These are phyloP conservation scores for Henningerozyma blattae DNA, from an alignment of 805 yeast genomes.

Conservation along the genomic window DNA sequence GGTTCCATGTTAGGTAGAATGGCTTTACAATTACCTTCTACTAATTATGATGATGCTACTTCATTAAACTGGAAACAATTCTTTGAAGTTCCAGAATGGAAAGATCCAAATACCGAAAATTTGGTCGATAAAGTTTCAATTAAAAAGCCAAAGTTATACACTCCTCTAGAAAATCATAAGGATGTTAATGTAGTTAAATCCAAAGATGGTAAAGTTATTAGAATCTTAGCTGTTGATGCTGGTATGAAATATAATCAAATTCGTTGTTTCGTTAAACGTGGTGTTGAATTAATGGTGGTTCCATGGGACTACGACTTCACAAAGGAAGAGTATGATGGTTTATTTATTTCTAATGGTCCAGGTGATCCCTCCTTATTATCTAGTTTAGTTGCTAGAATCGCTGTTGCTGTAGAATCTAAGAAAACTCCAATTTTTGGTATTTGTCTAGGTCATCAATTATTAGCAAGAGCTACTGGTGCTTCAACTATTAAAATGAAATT, in stretches of 20 bases:
- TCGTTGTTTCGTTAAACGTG: slow-evolving; percentile 90
- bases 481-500: slow-evolving; percentile 82
- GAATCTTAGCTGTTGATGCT: slow-evolving; percentile 86
- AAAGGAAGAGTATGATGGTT: slow-evolving; percentile 79
- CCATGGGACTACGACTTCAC: slow-evolving; percentile 90
- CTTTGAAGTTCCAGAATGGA: slow-evolving; percentile 77
- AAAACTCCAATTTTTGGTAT: slow-evolving; percentile 93
- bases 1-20: slow-evolving; percentile 93
- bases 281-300: slow-evolving; percentile 90
- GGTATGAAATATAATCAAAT: slow-evolving; percentile 98
- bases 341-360: slow-evolving; percentile 95
- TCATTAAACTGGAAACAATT: slow-evolving; percentile 43
- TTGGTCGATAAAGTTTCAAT: slow-evolving; percentile 86
- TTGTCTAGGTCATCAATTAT: slow-evolving; percentile 94
- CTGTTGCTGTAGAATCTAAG: slow-evolving; percentile 44
- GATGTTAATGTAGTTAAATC: slow-evolving; percentile 36
- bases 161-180: slow-evolving; percentile 43
- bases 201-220: slow-evolving; percentile 62
- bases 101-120: slow-evolving; percentile 83
- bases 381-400: slow-evolving; percentile 49
- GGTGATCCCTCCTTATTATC: slow-evolving; percentile 93
- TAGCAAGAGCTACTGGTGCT: slow-evolving; percentile 94
- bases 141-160: slow-evolving; percentile 61
- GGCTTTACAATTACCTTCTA: slow-evolving; percentile 39
- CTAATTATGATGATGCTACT: slow-evolving; percentile 21